Percentiles rank a stretch among this genome's conserved stretches.
Evolutionary conservation across 2,329 filamentous ascomycete species (phyloP).

Genomic region (Ophioceras dolichostomum): DNA sequence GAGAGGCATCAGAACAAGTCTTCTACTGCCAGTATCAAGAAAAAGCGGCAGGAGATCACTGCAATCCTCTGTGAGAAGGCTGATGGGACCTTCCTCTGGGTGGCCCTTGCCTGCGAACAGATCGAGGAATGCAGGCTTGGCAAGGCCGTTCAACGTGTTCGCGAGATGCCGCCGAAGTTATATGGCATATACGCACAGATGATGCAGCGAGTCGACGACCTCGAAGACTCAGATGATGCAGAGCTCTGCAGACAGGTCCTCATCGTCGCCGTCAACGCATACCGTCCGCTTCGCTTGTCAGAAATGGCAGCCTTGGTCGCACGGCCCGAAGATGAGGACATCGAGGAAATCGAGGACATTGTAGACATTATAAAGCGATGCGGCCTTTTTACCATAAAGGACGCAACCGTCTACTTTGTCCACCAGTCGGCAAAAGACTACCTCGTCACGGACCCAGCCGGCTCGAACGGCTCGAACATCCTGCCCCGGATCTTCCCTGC

Average conservation of each 20-base stretch:
- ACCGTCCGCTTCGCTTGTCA: conserved; percentile 21
- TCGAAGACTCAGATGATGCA: conserved; percentile 10
- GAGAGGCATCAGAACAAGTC: background rate
- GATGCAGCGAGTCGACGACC: conserved; percentile 18
- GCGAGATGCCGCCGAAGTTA: background rate
- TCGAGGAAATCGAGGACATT: background rate
- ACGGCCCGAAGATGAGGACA: background rate
- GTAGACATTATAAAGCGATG: conserved; percentile 18
- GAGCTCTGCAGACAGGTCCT: conserved; percentile 21
- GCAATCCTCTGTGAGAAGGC: background rate
- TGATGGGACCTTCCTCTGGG: background rate
- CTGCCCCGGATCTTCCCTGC: conserved; percentile 15
- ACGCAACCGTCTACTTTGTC: conserved; percentile 19
- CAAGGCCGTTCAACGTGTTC: background rate
- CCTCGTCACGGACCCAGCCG: no score
- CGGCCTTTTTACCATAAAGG: conserved; percentile 23
- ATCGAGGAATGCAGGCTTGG: background rate
- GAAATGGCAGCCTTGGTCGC: conserved; percentile 18
- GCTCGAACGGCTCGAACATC: conserved; percentile 5
- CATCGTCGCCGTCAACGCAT: conserved; percentile 13
- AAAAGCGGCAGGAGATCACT: background rate
- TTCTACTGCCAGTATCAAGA: background rate
- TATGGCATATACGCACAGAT: conserved; percentile 22
- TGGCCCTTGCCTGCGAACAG: background rate
- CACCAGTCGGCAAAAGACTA: conserved; percentile 32